Evolutionary conservation across 257 asterid species (phyloP).

Genomic region (Capsicum pubescens): DNA sequence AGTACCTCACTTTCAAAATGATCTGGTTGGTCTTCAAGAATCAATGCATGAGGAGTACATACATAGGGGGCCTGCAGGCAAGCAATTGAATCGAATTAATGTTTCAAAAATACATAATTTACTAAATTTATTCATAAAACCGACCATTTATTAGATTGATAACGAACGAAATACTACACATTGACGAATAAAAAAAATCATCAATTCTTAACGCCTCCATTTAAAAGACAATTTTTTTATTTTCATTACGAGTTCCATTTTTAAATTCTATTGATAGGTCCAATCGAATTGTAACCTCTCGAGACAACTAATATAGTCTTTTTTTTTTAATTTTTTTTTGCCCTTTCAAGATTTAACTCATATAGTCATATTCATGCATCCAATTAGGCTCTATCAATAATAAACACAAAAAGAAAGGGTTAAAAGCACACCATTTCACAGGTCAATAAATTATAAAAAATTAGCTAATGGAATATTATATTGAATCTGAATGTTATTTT

Average conservation of each 20-base stretch:
- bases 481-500: not conserved
- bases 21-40: not conserved
- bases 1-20: not conserved
- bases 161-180: no score
- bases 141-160: not conserved
- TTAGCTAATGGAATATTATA: not conserved
- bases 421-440: not conserved
- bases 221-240: no score
- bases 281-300: not conserved
- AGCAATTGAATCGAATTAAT: not conserved
- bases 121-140: not conserved
- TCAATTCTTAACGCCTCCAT: no score
- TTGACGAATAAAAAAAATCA: no score
- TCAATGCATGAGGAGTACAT: not conserved
- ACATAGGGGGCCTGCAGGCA: not conserved
- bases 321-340: no score
- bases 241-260: not conserved
- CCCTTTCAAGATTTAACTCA: no score
- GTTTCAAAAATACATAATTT: not conserved
- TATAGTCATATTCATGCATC: not conserved
- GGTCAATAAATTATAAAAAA: not conserved
- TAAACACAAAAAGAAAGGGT: constrained; percentile 14
- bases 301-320: not conserved
- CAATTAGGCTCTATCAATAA: constrained; percentile 1
- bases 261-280: not conserved